Conservation (phyloP, 805 yeast genomes). For the Komagataella pseudopastoris region DNA sequence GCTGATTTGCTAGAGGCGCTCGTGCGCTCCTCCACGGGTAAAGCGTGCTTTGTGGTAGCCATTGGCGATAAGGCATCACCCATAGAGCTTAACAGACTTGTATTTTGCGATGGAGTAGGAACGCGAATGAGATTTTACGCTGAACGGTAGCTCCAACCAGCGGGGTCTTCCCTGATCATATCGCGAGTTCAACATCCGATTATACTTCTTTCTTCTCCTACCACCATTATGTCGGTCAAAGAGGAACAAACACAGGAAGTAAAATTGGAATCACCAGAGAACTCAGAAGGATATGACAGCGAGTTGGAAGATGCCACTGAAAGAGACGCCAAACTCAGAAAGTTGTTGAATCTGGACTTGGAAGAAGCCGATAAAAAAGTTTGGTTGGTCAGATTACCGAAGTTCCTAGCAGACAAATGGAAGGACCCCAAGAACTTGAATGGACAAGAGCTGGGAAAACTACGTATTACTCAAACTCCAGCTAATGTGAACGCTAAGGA, state of each 20-base stretch:
- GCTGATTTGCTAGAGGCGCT: neutral
- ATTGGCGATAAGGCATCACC: neutral
- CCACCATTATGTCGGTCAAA: neutral
- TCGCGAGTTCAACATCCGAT: slow-evolving; percentile 4
- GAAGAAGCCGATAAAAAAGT: slow-evolving; percentile 52
- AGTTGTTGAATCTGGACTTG: slow-evolving; percentile 68
- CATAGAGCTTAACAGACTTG: too few relatives aligned
- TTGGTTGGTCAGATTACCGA: slow-evolving; percentile 88
- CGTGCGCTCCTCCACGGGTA: neutral
- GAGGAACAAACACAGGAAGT: neutral
- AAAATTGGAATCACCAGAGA: neutral
- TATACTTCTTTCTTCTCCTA: neutral
- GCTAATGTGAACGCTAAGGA: slow-evolving; percentile 8
- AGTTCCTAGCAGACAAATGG: slow-evolving; percentile 77
- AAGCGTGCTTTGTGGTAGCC: neutral
- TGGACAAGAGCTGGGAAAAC: slow-evolving; percentile 72
- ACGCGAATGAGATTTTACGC: neutral
- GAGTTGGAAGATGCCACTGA: slow-evolving; percentile 3
- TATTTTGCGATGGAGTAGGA: neutral
- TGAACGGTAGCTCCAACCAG: neutral
- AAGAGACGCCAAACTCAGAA: slow-evolving; percentile 27
- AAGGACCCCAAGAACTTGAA: slow-evolving; percentile 41
- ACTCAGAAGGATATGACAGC: neutral
- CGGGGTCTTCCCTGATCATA: neutral
- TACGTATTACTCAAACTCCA: slow-evolving; percentile 48